Base-by-base conservation (phyloP, 805 yeast species). In the Babjeviella inositovora region DNA sequence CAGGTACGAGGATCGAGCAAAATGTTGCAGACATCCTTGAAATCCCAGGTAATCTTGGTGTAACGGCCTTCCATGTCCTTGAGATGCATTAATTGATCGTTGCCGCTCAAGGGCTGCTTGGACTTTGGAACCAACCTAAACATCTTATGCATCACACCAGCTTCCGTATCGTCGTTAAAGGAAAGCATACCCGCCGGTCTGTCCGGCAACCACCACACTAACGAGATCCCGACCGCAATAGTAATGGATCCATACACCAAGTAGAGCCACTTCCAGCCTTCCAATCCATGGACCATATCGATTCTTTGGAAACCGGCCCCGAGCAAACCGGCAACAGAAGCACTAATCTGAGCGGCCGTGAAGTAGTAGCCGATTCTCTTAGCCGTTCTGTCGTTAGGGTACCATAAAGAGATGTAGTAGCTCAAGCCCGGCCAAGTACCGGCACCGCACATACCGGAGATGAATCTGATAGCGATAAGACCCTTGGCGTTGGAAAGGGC, bases 381-480 rank as follows among this genome's bases (percentile, higher is more conserved):
- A 3, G 92, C 77, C 33, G 70, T 64, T 29, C 90, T 56, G 22
- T 75, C 70, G 24, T 71, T 64, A 2, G 93, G 93, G 39, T 81
- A 81, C 87, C 92, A 81, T 35, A 80, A 50, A 1, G 85, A 67
- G 20, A 81, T 57, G 38, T 81, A 81, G 47, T 80, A 81, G 12
- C 82, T 68, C 74, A 81, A 57, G 7, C 92, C 93, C 2, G 93
- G 93, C 93, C 93, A 80, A 4, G 80, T 69, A 19, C 93, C 93
- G 7, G 93, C 90, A 24, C 80, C 80, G 27, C 73, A 75, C 26
- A 74, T 33, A 22, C 93, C 93, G 14, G 75, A 62, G 27, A 81
- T 57, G 28, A 80, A 68, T 32, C 92, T 57, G 20, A 70, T 45
- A 2, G 84, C 92, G 27, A 70, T 67, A 15, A 81, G 50, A 5